A percentile compares a stretch with the other conserved stretches of the same genome.
phyloP scores from a whole-genome alignment of 2,329 filamentous ascomycete genomes.

The Fusarium albidum region DNA sequence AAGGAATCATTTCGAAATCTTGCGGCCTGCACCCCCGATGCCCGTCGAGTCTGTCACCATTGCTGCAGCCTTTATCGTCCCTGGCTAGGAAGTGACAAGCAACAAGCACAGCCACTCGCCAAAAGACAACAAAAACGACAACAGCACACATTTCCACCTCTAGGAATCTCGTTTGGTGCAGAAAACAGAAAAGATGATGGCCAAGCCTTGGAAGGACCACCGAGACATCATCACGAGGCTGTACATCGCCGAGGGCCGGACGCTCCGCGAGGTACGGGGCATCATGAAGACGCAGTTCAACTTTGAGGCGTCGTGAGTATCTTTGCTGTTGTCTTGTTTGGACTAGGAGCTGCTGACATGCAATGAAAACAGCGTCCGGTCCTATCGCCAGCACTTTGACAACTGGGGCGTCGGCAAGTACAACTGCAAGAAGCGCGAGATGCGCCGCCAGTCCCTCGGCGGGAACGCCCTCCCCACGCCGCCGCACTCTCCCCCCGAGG shows the following conservation, averaged over 20 bases:
- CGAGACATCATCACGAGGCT: conserved; percentile 47
- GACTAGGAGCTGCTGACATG: not conserved
- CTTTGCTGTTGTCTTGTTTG: not conserved
- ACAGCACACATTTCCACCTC: not conserved
- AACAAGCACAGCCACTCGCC: conserved; percentile 2
- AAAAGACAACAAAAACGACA: not conserved
- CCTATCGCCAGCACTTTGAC: conserved; percentile 58
- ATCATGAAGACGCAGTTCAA: conserved; percentile 50
- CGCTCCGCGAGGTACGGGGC: conserved; percentile 50
- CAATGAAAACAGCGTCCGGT: conserved; percentile 46
- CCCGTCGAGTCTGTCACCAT: conserved; percentile 15
- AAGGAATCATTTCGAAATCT: not conserved
- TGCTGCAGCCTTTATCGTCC: conserved; percentile 31
- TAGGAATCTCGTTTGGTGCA: not conserved
- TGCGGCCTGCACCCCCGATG: conserved; percentile 23
- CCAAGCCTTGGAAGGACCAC: conserved; percentile 53
- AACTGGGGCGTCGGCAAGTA: conserved; percentile 59
- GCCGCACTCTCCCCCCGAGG: conserved; percentile 20
- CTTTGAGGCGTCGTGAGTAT: conserved; percentile 53
- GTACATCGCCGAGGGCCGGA: conserved; percentile 51
- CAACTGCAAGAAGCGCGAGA: conserved; percentile 48
- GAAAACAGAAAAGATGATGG: conserved; percentile 46
- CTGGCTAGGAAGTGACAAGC: conserved; percentile 25
- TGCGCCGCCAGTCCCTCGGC: conserved; percentile 19
- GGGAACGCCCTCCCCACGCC: conserved; percentile 27